Percentiles rank a stretch among this genome's conserved stretches.
Conservation (phyloP, 2,329 filamentous ascomycete species). For the Camillea tinctor region DNA sequence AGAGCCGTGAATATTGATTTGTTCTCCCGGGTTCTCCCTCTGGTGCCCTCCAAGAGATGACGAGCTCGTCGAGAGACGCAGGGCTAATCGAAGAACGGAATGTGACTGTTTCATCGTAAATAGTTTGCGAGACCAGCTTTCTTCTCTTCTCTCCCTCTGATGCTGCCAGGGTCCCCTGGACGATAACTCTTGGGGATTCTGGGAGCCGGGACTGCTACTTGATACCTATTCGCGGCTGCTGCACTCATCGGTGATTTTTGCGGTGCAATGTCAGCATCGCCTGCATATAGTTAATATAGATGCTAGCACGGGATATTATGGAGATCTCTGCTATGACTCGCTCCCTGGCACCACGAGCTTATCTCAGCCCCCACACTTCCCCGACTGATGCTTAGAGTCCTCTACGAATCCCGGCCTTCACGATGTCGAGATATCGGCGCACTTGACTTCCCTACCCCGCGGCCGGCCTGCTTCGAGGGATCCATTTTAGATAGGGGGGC, state of each 20-base stretch:
- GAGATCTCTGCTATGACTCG: not conserved
- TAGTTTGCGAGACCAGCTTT: not conserved
- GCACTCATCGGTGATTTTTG: conserved; percentile 3
- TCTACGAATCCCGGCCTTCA: not conserved
- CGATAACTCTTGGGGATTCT: not conserved
- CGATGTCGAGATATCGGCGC: not conserved
- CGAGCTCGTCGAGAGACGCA: not conserved
- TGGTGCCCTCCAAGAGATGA: not conserved
- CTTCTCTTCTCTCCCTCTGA: not conserved
- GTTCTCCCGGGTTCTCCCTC: not conserved
- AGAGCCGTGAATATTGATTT: not conserved
- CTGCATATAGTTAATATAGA: not conserved
- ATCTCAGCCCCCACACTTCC: not conserved
- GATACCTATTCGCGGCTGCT: not conserved
- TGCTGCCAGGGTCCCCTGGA: no score
- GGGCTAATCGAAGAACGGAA: not conserved
- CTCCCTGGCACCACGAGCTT: not conserved
- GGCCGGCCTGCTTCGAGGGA: not conserved
- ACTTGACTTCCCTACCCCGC: not conserved
- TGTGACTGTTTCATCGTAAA: not conserved
- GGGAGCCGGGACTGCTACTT: not conserved
- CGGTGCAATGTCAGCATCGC: not conserved
- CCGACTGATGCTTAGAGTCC: not conserved
- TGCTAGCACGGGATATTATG: not conserved
- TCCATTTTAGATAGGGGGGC: not conserved